Conservation (phyloP, 2,329 filamentous ascomycete species). For the Aspergillus oerlinghausenensis region DNA sequence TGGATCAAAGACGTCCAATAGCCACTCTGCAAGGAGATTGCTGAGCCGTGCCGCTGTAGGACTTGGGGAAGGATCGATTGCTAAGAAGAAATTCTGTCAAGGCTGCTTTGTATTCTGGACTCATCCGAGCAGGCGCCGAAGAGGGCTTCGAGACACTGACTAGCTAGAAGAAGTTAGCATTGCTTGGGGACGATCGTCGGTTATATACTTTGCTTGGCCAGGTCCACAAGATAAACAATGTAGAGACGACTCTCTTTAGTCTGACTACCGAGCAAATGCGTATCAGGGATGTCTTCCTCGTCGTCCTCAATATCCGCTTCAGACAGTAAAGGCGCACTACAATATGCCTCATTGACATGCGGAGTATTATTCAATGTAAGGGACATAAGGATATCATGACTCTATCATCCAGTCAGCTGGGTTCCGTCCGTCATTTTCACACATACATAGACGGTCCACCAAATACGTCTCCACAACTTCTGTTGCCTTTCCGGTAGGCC, state of each 20-base stretch:
- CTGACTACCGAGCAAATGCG: background rate
- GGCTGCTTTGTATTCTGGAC: background rate
- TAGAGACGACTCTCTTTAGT: background rate
- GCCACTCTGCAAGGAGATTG: background rate
- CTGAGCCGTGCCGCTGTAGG: background rate
- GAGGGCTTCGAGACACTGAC: background rate
- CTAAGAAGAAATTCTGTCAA: background rate
- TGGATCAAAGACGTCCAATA: background rate
- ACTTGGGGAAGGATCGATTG: background rate
- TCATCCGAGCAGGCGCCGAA: background rate
- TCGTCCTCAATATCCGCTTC: slow-evolving; percentile 4
- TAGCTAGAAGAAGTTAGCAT: background rate
- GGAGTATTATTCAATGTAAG: slow-evolving; percentile 3
- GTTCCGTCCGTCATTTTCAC: background rate
- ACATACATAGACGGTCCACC: background rate
- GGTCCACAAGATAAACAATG: background rate
- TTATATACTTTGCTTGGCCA: background rate
- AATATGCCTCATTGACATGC: slow-evolving; percentile 8
- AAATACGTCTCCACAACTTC: background rate
- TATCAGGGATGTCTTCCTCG: background rate
- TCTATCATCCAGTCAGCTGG: background rate
- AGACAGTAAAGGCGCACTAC: background rate
- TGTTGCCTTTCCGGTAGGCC: background rate
- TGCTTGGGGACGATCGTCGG: background rate
- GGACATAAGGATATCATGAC: slow-evolving; percentile 5